Evolutionary conservation across 2,329 filamentous ascomycete species (phyloP).

Genomic region (Biscogniauxia marginata): DNA sequence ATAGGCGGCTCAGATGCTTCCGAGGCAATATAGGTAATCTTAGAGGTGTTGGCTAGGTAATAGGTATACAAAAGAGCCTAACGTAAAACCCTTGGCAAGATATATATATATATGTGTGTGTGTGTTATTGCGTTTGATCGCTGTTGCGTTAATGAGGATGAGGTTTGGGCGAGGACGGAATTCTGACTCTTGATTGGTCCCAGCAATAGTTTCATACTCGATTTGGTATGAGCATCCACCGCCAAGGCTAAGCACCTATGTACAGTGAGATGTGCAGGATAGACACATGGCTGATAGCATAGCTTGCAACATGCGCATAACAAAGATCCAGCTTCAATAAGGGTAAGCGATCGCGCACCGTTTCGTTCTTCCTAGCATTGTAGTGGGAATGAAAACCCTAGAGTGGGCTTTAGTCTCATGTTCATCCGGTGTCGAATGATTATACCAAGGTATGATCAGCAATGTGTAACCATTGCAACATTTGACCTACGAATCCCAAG

Average conservation of each 20-base stretch:
- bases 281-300: not conserved
- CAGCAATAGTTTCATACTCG: not conserved
- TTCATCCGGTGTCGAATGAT: conserved; percentile 7
- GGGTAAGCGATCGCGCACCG: not conserved
- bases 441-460: conserved; percentile 6
- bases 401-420: conserved; percentile 1
- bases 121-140: not conserved
- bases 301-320: not conserved
- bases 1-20: not conserved
- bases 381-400: not conserved
- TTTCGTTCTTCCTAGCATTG: not conserved
- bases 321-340: not conserved
- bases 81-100: not conserved
- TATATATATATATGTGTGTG: too few relatives aligned
- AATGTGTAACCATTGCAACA: not conserved
- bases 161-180: not conserved
- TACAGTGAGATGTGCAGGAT: too few relatives aligned
- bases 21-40: not conserved
- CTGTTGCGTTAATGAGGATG: not conserved
- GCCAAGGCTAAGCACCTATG: not conserved
- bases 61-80: not conserved
- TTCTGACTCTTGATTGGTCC: not conserved
- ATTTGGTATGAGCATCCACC: not conserved
- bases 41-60: not conserved
- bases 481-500: not conserved